Conservation (phyloP, 1,284 basidiomycete genomes). For the Ustilago trichophora region DNA sequence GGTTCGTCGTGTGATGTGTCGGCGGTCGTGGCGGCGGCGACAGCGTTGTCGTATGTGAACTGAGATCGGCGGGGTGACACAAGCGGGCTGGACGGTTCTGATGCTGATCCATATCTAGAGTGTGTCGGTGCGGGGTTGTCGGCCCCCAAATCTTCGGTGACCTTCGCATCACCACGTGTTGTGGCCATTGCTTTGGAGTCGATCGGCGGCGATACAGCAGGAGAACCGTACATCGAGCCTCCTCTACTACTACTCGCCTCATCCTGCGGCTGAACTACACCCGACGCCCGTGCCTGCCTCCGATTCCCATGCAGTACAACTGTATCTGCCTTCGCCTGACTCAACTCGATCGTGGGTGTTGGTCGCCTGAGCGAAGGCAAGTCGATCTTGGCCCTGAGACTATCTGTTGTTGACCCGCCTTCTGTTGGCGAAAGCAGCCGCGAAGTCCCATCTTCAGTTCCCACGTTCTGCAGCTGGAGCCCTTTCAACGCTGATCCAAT, state of each 20-base stretch:
- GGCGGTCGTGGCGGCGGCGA: too few relatives aligned
- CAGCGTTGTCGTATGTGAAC: too few relatives aligned
- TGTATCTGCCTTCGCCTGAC: constrained; percentile 24
- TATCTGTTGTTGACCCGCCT: background rate
- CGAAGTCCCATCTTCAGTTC: background rate
- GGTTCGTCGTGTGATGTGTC: too few relatives aligned
- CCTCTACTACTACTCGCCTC: constrained; percentile 2
- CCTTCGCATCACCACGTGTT: too few relatives aligned
- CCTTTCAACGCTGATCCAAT: background rate
- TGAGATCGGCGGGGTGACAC: too few relatives aligned
- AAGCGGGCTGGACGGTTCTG: constrained; percentile 15
- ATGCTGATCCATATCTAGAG: constrained; percentile 5
- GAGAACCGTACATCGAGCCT: background rate
- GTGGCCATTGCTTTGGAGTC: too few relatives aligned
- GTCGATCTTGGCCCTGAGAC: constrained; percentile 11
- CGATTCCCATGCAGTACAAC: constrained; percentile 44
- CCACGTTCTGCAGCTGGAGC: constrained; percentile 6
- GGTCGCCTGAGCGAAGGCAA: constrained; percentile 17
- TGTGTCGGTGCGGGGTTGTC: background rate
- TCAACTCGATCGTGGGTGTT: constrained; percentile 39
- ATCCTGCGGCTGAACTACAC: background rate
- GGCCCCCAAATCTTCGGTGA: background rate
- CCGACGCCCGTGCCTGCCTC: constrained; percentile 30
- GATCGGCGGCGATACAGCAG: constrained; percentile 6
- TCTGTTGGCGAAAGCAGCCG: constrained; percentile 11